phyloP scores from a whole-genome alignment of 192 early-diverging fungal genomes.

The Oehlia diaphana region DNA sequence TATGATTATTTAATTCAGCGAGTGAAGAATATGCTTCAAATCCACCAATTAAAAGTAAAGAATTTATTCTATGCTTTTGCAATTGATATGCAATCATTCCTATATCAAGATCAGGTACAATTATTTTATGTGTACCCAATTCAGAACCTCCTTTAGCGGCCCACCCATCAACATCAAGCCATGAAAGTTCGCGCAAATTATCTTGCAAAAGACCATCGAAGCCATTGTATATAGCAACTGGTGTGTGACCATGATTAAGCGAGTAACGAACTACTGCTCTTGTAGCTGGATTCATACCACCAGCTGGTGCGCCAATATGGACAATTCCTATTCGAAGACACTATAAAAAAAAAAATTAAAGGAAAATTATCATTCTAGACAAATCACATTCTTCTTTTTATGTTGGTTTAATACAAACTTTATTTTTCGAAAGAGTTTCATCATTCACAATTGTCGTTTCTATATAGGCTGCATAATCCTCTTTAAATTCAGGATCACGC shows the following conservation, averaged over 20 bases:
- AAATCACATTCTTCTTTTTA: not conserved
- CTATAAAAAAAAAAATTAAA: constrained; percentile 24
- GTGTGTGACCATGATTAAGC: constrained; percentile 83
- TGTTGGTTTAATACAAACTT: constrained; percentile 2
- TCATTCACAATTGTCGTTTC: constrained; percentile 53
- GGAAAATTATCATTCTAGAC: not conserved
- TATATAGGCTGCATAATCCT: constrained; percentile 63
- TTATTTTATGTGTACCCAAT: constrained; percentile 89
- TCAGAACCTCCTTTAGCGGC: constrained; percentile 88
- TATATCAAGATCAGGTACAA: constrained; percentile 76
- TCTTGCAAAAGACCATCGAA: constrained; percentile 87
- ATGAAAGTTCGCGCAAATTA: constrained; percentile 73
- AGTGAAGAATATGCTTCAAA: constrained; percentile 92
- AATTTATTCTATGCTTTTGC: constrained; percentile 88
- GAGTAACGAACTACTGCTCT: constrained; percentile 81
- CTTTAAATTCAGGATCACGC: constrained; percentile 81
- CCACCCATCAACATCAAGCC: constrained; percentile 90
- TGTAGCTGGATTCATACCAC: constrained; percentile 97
- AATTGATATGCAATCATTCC: constrained; percentile 91
- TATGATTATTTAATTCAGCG: constrained; percentile 65
- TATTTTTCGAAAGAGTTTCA: constrained; percentile 32
- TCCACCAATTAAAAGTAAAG: constrained; percentile 92
- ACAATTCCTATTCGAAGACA: constrained; percentile 86
- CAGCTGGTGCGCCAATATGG: constrained; percentile 94
- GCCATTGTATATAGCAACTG: constrained; percentile 90